A percentile compares a stretch with the other conserved stretches of the same genome.
phyloP scores from a whole-genome alignment of 768 basidiomycete species.

The Mycena amicta region DNA sequence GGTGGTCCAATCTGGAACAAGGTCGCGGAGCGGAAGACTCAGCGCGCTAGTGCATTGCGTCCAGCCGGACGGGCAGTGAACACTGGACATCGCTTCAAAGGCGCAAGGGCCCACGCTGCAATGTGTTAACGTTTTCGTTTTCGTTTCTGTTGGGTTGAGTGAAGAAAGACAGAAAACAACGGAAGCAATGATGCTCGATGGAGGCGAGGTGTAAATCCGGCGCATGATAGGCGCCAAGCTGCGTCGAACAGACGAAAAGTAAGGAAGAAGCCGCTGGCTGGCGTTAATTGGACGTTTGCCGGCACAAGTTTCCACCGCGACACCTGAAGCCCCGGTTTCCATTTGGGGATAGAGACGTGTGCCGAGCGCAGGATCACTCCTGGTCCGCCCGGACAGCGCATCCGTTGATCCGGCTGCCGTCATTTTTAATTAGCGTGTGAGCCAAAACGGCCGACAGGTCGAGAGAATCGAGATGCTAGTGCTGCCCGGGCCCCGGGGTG shows the following conservation, averaged over 20 bases:
- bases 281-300: neutral
- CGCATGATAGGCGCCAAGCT: too few relatives aligned
- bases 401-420: neutral
- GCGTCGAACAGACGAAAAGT: neutral
- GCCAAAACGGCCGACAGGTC: too few relatives aligned
- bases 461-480: too few relatives aligned
- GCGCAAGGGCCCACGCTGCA: neutral
- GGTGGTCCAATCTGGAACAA: neutral
- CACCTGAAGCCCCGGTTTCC: neutral
- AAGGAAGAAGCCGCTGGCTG: neutral
- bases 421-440: neutral
- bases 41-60: neutral
- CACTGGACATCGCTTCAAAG: neutral
- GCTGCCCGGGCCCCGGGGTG: too few relatives aligned
- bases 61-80: neutral
- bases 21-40: neutral
- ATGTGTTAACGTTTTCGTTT: neutral
- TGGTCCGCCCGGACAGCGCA: neutral
- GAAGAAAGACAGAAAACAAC: too few relatives aligned
- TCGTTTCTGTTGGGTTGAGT: too few relatives aligned
- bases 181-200: too few relatives aligned
- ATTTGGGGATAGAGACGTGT: neutral
- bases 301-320: neutral
- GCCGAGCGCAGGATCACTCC: neutral
- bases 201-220: too few relatives aligned